Evolutionary conservation across 305 asterid genomes (phyloP).

Genomic region (Fraxinus paxiana): DNA sequence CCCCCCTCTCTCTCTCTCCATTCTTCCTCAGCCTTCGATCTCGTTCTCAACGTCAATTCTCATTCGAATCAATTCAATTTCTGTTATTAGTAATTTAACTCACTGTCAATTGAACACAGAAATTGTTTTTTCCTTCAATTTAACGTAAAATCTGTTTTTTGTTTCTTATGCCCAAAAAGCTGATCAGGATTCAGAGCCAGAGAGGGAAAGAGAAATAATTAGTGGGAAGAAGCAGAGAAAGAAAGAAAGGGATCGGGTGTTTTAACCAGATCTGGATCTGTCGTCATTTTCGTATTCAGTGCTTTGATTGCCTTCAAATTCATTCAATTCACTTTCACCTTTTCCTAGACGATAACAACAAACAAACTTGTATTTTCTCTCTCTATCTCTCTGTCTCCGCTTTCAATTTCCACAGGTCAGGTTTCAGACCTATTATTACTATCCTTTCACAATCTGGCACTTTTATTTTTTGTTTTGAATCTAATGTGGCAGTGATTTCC

Average conservation of each 20-base stretch:
- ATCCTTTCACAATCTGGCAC: conserved; percentile 7
- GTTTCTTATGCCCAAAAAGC: conserved; percentile 26
- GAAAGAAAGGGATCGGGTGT: conserved; percentile 30
- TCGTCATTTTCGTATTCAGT: conserved; percentile 44
- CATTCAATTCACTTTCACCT: conserved; percentile 34
- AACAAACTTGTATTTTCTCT: background rate
- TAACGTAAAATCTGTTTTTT: conserved; percentile 16
- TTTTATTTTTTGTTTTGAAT: conserved; percentile 23
- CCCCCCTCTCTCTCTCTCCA: conserved; percentile 12
- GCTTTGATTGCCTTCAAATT: conserved; percentile 33
- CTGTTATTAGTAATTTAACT: conserved; percentile 12
- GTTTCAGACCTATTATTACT: conserved; percentile 24
- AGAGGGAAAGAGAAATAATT: background rate
- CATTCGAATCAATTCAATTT: conserved; percentile 17
- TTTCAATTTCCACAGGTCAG: conserved; percentile 33
- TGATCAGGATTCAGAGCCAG: conserved; percentile 19
- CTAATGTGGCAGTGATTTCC: conserved; percentile 29
- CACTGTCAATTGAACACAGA: conserved; percentile 11
- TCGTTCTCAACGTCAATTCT: conserved; percentile 12
- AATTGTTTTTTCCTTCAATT: background rate
- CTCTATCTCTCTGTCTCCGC: conserved; percentile 20
- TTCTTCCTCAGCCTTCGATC: background rate
- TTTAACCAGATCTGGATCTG: conserved; percentile 41
- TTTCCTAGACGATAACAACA: conserved; percentile 33
- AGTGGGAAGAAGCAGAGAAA: conserved; percentile 2